Percentiles rank a stretch among this genome's conserved stretches.
Conservation (phyloP, 73 alveolate species). For the Blepharisma japonicum region DNA sequence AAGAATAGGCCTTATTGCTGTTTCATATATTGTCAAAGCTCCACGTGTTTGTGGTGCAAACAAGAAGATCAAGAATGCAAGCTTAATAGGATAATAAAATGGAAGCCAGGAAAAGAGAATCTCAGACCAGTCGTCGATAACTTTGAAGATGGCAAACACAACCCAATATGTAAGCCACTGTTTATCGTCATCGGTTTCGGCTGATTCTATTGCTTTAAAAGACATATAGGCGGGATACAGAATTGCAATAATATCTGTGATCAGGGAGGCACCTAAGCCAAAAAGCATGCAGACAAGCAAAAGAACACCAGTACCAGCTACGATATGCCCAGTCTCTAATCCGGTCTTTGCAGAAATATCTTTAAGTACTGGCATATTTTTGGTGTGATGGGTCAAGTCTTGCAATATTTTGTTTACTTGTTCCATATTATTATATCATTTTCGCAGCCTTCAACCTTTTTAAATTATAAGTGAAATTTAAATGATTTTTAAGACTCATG, state of each 20-base stretch:
- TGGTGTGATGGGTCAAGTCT: not conserved
- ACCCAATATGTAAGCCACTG: conserved; percentile 91
- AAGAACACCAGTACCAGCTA: conserved; percentile 30
- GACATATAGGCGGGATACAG: conserved; percentile 82
- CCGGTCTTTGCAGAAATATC: conserved; percentile 46
- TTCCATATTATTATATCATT: not conserved
- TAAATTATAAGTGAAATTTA: too few relatives aligned
- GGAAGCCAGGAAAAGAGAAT: conserved; percentile 70
- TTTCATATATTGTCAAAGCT: conserved; percentile 35
- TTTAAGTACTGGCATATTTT: conserved; percentile 39
- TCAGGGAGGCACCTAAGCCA: conserved; percentile 63
- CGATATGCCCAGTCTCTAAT: conserved; percentile 37
- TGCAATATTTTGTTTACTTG: conserved; percentile 3
- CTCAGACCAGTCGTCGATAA: conserved; percentile 66
- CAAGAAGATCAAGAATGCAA: conserved; percentile 69
- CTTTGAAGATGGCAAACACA: conserved; percentile 60
- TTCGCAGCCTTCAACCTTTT: too few relatives aligned
- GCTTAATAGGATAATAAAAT: conserved; percentile 73
- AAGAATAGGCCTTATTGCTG: not conserved
- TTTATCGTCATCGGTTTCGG: conserved; percentile 61
- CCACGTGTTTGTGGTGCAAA: conserved; percentile 74
- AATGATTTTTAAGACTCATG: too few relatives aligned
- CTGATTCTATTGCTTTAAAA: conserved; percentile 78
- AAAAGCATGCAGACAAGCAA: conserved; percentile 49
- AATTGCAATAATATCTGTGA: conserved; percentile 79